Base-by-base conservation (phyloP, 495 filamentous ascomycete genomes). In the Tuber brumale region DNA sequence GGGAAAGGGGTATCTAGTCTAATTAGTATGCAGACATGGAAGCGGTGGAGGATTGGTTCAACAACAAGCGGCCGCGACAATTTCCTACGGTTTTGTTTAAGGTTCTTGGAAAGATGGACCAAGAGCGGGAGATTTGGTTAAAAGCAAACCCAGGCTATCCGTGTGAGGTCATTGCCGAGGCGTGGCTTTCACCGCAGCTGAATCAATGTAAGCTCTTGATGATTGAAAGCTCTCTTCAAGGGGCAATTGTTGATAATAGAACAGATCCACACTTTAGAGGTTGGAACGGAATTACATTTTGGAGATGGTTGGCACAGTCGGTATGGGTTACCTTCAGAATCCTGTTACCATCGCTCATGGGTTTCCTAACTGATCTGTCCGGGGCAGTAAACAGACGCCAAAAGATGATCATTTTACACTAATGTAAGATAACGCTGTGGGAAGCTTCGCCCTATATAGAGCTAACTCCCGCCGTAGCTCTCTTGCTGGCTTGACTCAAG, bases 51-150 rank as follows among this genome's bases (percentile, higher is more conserved):
- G 78, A 79, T 51, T 79, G 78, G 78, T 79, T 79, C 57, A 2
- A 10, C n/a, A 75, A 79, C 51, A 79, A 79, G 70, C 77, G 43
- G 31, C 78, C 78, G 0, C 39, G 70, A 19, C 76, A 79, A 70
- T 79, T 79, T 69, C 78, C 78, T 41, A 74, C 70, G 37, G 72
- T 79, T 6, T 69, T 79, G n/a, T 79, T 79, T 37, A 79, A 72
- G 45, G 61, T 79, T 1, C 78, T 79, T 70, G 21, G 51, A 51
- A 79, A 43, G 72, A 23, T 79, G 14, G 73, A 79, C n/a, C 72
- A 79, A 23, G 76, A 78, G 18, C 72, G 78, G 2, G 31, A 70
- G 48, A 72, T 27, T 75, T 79, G 78, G 78, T 71, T 79, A 43
- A 70, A 35, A 35, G 73, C 69, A 37, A 79, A 79, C 45, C 51